Percentiles rank a stretch among this genome's conserved stretches.
Conservation (phyloP, 441 rosid species). For the Erodium moschatum region DNA sequence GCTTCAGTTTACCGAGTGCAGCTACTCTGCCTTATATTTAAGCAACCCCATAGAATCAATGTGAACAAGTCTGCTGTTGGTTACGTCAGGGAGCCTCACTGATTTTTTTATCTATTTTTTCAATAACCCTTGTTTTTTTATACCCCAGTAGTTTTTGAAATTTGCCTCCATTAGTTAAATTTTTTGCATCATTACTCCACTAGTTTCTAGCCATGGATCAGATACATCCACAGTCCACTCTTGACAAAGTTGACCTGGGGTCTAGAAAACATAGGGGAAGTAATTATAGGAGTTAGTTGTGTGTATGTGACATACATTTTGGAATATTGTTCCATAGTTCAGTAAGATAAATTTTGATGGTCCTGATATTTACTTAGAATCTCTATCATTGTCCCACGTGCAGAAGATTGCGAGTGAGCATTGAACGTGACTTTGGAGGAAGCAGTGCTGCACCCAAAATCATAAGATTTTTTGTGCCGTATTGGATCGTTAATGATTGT, state of each 20-base stretch:
- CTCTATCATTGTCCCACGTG: conserved; percentile 21
- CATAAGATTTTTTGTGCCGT: conserved; percentile 84
- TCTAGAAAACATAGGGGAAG: neutral
- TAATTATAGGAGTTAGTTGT: neutral
- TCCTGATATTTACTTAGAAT: conserved; percentile 2
- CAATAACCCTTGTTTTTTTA: no score
- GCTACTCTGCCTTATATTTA: no score
- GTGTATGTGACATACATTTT: neutral
- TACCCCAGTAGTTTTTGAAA: no score
- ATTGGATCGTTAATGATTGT: conserved; percentile 89
- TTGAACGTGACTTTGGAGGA: conserved; percentile 92
- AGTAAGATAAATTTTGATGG: neutral
- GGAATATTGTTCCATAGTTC: neutral
- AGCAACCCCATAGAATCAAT: no score
- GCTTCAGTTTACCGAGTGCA: no score
- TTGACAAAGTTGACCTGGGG: neutral
- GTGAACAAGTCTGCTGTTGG: no score
- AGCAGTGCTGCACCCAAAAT: conserved; percentile 74
- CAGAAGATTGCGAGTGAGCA: conserved; percentile 92
- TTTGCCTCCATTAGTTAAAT: no score
- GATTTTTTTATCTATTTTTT: no score
- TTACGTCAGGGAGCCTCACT: no score
- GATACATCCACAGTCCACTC: neutral
- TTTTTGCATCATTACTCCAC: no score
- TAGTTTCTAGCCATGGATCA: no score